Evolutionary conservation across 2,329 filamentous ascomycete genomes (phyloP), one percentile per base, ranked within the genome.

Genomic region (Phialophora chinensis): DNA sequence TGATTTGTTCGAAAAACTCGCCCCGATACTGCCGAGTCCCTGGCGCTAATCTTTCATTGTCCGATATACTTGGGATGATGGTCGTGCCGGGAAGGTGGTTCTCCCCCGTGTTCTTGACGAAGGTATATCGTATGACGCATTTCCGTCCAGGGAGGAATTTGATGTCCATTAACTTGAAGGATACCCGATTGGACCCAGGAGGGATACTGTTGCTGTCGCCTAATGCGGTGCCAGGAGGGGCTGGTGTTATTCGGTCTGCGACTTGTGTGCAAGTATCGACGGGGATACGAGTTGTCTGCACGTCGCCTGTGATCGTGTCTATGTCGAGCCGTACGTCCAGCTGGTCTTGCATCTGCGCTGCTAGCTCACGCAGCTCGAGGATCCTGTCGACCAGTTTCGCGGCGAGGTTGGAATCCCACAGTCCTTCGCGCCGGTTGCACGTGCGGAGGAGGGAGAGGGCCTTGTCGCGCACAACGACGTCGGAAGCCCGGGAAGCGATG

Each of bases 401-500:
- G 1, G 63, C 60, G 14, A 72, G 47, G 6, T 63, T 42, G 20
- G 63, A 67, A 50, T 91, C 88, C 88, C 88, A 91, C 82, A 90
- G 88, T 25, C 86, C 88, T 76, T 91, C 89, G 57, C 88, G 81
- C 54, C 88, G 82, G 7, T 87, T 84, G 72, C 85, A 87, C 70
- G 82, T 86, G 59, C 82, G 81, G 63, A 91, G 77, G 44, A 91
- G 75, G 74, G 86, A 81, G 50, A 90, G 87, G 7, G 88, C 88
- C 68, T 86, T 84, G 20, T 86, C 81, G 23, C 88, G 84, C 38
- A 85, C 80, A 1, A 78, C 71, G 0, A 84, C 82, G 66, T 89
- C 84, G 11, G 87, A 83, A 72, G 88, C 90, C 73, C 89, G 89
- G 6, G 86, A 89, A 6, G 86, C 88, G n/a, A 88, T 85, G 4